Evolutionary conservation across 208 protist genomes (phyloP), one percentile per base, ranked within the genome.

Genomic region (Acanthamoeba polyphaga): DNA sequence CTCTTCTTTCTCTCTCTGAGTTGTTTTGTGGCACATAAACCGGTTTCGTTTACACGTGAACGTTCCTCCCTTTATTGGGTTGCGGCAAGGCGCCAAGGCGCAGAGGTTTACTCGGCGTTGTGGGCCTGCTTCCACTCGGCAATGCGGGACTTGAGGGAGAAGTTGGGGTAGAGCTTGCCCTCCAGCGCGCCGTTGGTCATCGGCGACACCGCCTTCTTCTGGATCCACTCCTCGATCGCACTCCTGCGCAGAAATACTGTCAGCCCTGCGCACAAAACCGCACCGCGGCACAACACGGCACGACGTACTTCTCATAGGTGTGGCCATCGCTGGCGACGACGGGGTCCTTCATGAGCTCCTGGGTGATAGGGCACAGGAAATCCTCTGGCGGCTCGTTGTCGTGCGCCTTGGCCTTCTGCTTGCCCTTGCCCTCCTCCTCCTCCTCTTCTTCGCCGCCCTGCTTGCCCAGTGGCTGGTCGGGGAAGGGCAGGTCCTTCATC

Each of bases 261-360:
- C 38, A 38, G 38, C 38, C 38, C 38, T 38, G 38, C n/a, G n/a
- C n/a, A n/a, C n/a, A n/a, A n/a, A n/a, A n/a, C n/a, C n/a, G n/a
- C n/a, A n/a, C n/a, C n/a, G n/a, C n/a, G n/a, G n/a, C n/a, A n/a
- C n/a, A n/a, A n/a, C n/a, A n/a, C n/a, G n/a, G n/a, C n/a, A 68
- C 13, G 34, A n/a, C 87, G 53, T 55, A 58, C 49, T n/a, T 80
- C 66, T 94, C 91, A 70, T 94, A 94, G 64, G 55, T 87, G 64
- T 94, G 91, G 74, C 91, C 91, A 27, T 94, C 91, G 72, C 38
- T 53, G 24, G 91, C 91, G 12, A 94, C 91, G 91, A 94, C 91
- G 43, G 91, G 91, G 29, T 94, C 91, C 13, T 43, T 34, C 91
- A 94, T 94, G 24, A 94, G 38, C 49, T 94, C 91, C n/a, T 94